These are phyloP conservation scores for Boletellus ananas DNA, from an alignment of 768 basidiomycete species.

Conservation along the genomic window DNA sequence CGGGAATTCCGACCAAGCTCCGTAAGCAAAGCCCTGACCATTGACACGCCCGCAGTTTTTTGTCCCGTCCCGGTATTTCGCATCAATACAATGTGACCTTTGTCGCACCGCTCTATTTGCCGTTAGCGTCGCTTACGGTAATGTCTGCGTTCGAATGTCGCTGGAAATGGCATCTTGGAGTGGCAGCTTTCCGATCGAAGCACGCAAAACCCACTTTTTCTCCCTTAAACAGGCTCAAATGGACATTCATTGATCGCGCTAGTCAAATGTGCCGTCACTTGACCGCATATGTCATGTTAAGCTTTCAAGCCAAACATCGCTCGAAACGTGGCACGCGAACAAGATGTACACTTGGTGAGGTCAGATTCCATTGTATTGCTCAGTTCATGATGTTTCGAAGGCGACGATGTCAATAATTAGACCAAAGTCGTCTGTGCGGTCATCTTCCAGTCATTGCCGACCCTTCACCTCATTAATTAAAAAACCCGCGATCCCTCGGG, in stretches of 20 bases:
- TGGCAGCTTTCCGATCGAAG: background rate
- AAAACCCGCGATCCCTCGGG: background rate
- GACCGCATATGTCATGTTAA: background rate
- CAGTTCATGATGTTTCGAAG: background rate
- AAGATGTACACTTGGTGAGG: background rate
- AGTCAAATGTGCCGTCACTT: background rate
- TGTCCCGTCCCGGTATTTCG: background rate
- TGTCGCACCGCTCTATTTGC: background rate
- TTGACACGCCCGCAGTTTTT: background rate
- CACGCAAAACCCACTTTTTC: background rate
- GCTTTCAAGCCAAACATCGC: background rate
- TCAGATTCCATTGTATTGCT: background rate
- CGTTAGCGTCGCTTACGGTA: background rate
- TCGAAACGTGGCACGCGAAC: background rate
- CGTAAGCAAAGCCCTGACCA: background rate
- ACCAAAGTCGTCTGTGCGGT: background rate
- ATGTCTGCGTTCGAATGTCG: background rate
- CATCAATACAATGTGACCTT: background rate
- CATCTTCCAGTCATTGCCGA: background rate
- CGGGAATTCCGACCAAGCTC: background rate
- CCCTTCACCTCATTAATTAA: background rate
- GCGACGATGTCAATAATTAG: background rate
- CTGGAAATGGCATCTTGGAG: background rate
- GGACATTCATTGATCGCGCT: background rate
- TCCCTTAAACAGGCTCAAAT: background rate